phyloP scores from a whole-genome alignment of 164 flowering plant species.

The Warburgia ugandensis region DNA sequence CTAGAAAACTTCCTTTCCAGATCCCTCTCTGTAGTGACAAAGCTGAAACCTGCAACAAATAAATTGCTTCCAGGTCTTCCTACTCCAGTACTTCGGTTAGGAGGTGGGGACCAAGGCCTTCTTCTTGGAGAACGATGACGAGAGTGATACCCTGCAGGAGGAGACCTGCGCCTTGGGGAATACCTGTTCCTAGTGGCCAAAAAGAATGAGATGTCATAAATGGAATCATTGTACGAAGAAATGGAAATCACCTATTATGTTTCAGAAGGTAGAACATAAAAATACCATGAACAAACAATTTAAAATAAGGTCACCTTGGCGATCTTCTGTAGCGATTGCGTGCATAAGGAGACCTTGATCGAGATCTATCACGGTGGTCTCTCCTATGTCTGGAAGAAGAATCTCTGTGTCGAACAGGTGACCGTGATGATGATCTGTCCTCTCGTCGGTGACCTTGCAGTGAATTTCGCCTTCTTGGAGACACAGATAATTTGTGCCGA shows the following conservation, averaged over 20 bases:
- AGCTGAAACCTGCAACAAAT: conserved; percentile 40
- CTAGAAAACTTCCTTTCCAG: conserved; percentile 36
- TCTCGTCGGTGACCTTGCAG: conserved; percentile 15
- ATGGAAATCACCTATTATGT: not conserved
- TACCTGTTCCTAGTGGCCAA: conserved; percentile 17
- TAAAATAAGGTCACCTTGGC: conserved; percentile 19
- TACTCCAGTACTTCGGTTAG: conserved; percentile 27
- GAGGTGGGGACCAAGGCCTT: conserved; percentile 37
- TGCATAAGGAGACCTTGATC: conserved; percentile 28
- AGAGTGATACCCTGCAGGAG: conserved; percentile 21
- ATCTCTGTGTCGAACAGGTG: conserved; percentile 23
- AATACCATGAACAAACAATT: not conserved
- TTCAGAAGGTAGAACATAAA: not conserved
- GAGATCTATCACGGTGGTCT: conserved; percentile 21
- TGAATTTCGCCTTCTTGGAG: conserved; percentile 15
- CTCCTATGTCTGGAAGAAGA: conserved; percentile 19
- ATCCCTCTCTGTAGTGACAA: conserved; percentile 36
- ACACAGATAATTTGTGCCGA: conserved; percentile 9
- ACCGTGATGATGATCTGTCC: conserved; percentile 18
- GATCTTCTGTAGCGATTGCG: conserved; percentile 24
- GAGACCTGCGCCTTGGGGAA: conserved; percentile 30
- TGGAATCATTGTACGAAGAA: not conserved
- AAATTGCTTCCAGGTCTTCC: conserved; percentile 36
- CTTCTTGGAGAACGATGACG: conserved; percentile 26
- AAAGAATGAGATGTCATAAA: not conserved